Evolutionary conservation across 805 yeast species (phyloP).

Genomic region (Metschnikowia koreensis): DNA sequence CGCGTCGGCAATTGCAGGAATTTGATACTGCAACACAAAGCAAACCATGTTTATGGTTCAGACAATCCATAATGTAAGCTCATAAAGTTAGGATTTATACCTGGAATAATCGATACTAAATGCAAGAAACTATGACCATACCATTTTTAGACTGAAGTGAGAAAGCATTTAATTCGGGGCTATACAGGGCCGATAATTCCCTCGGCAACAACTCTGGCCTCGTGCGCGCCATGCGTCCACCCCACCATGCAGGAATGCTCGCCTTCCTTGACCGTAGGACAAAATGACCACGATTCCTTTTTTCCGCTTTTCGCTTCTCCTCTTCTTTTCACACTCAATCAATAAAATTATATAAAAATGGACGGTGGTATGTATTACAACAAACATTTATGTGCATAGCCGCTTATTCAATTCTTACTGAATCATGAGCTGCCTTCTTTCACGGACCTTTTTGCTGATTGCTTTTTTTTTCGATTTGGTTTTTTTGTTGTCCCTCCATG

Average conservation of each 20-base stretch:
- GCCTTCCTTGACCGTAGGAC: slow-evolving; percentile 19
- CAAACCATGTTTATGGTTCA: no score
- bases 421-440: no score
- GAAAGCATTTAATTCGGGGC: background rate
- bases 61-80: no score
- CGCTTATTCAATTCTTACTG: background rate
- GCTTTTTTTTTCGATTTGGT: slow-evolving; percentile 14
- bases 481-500: background rate
- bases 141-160: background rate
- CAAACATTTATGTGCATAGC: background rate
- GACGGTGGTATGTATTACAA: slow-evolving; percentile 54
- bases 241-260: slow-evolving; percentile 14
- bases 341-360: slow-evolving; percentile 38
- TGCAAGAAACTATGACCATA: background rate
- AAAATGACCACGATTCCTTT: slow-evolving; percentile 21
- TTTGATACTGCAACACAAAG: no score
- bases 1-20: no score
- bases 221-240: slow-evolving; percentile 11
- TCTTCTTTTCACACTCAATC: slow-evolving; percentile 19
- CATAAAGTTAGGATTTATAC: no score
- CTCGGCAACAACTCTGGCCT: slow-evolving; percentile 6
- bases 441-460: background rate
- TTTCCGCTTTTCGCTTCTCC: slow-evolving; percentile 23
- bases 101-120: background rate
- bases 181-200: background rate